These are phyloP conservation scores for Solanum hybrid DNA, from an alignment of 305 asterid species.

Conservation along the genomic window DNA sequence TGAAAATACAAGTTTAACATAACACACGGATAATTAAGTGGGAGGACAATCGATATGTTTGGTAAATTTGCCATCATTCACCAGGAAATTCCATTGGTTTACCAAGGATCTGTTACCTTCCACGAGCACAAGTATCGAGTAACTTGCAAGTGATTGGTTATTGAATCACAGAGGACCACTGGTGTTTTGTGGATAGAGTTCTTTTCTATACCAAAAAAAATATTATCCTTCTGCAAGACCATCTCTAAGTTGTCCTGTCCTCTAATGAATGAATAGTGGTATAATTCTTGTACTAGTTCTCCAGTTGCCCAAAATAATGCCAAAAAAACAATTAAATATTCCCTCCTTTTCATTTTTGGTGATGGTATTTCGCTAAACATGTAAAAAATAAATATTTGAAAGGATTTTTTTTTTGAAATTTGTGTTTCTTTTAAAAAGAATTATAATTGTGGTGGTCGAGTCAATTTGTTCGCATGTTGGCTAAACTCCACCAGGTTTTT, in stretches of 20 bases:
- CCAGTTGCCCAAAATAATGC: neutral
- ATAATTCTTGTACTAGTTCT: neutral
- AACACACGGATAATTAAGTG: neutral
- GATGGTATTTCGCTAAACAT: neutral
- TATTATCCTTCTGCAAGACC: neutral
- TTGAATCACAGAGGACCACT: slow-evolving; percentile 2
- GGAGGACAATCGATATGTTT: neutral
- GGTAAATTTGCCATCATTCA: neutral
- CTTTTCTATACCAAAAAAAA: neutral
- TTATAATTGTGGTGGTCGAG: neutral
- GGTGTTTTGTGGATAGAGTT: neutral
- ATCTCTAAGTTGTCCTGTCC: neutral
- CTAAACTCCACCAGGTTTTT: neutral
- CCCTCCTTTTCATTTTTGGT: neutral
- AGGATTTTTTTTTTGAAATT: neutral
- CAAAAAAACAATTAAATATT: neutral
- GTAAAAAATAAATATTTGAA: too few relatives aligned
- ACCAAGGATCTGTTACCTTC: neutral
- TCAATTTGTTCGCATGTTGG: neutral
- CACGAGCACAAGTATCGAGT: neutral
- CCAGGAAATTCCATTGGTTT: neutral
- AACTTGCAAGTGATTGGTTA: neutral
- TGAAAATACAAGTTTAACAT: neutral
- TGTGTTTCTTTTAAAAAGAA: neutral
- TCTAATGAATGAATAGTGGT: neutral